Percentiles rank a stretch among this genome's conserved stretches.
phyloP scores from a whole-genome alignment of 139 green algal genomes.

The Trebouxia sp. region DNA sequence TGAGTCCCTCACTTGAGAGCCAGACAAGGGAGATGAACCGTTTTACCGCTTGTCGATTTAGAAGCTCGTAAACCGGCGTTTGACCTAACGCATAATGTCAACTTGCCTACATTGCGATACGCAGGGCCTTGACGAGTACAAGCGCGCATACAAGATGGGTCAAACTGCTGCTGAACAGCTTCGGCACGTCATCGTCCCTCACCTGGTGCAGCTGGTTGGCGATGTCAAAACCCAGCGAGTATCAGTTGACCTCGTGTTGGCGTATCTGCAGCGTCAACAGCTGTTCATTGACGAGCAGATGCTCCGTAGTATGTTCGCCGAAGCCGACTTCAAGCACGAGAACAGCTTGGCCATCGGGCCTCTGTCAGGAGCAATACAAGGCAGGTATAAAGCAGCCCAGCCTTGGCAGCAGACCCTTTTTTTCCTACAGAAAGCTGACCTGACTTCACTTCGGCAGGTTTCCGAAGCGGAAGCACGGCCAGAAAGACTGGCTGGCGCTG shows the following conservation, averaged over 20 bases:
- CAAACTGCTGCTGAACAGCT: conserved; percentile 19
- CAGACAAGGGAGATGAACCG: no score
- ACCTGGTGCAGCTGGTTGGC: conserved; percentile 1
- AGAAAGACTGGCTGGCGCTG: conserved; percentile 2
- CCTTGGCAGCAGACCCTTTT: no score
- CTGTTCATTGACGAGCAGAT: conserved; percentile 2
- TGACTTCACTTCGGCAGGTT: neutral
- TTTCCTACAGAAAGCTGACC: no score
- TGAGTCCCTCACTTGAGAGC: no score
- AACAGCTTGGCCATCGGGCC: neutral
- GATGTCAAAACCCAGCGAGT: conserved; percentile 5
- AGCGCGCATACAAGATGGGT: no score
- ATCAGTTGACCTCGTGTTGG: neutral
- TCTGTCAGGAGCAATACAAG: neutral
- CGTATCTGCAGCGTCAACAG: neutral
- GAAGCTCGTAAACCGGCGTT: no score
- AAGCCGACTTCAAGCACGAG: conserved; percentile 21
- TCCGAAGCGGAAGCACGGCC: neutral
- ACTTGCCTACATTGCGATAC: no score
- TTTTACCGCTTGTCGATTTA: no score
- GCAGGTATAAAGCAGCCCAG: neutral
- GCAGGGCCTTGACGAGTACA: no score
- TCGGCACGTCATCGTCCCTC: conserved; percentile 4
- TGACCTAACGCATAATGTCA: no score
- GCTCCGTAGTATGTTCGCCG: conserved; percentile 16